phyloP scores from a whole-genome alignment of 2,329 filamentous ascomycete genomes.

The Phaeosphaeria sp. region DNA sequence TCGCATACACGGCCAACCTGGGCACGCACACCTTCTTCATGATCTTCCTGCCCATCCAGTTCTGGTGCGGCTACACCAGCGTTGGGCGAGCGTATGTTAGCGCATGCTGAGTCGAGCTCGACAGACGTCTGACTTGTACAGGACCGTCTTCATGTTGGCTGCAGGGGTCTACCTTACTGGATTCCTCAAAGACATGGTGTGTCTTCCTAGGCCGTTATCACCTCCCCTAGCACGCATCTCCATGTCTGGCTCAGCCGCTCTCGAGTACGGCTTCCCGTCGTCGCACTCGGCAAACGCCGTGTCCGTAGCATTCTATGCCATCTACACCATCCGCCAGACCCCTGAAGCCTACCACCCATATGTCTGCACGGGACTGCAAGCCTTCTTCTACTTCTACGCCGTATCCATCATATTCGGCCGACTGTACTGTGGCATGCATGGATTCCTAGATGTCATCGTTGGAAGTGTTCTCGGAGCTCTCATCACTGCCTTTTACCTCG shows the following conservation, averaged over 20 bases:
- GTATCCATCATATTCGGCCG: constrained; percentile 88
- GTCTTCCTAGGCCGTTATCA: constrained; percentile 87
- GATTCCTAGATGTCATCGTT: constrained; percentile 87
- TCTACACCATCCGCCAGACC: constrained; percentile 72
- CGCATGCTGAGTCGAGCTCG: background rate
- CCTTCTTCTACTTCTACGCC: constrained; percentile 81
- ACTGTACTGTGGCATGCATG: constrained; percentile 98
- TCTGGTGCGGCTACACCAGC: constrained; percentile 90
- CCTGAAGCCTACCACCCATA: constrained; percentile 67
- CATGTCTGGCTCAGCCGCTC: constrained; percentile 92
- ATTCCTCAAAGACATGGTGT: constrained; percentile 92
- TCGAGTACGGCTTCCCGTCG: constrained; percentile 97
- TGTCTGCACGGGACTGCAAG: constrained; percentile 68
- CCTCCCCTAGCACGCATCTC: constrained; percentile 93
- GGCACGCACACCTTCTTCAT: constrained; percentile 98
- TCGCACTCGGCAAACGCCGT: constrained; percentile 98
- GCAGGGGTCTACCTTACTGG: constrained; percentile 75
- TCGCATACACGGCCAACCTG: constrained; percentile 96
- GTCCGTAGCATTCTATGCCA: constrained; percentile 85
- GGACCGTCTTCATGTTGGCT: constrained; percentile 65
- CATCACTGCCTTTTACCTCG: constrained; percentile 63
- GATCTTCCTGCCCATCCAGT: constrained; percentile 90
- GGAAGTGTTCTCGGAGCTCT: constrained; percentile 78
- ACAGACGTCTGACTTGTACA: constrained; percentile 25
- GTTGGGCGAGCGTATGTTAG: constrained; percentile 82